Evolutionary conservation across 441 rosid genomes (phyloP), one percentile per base, ranked within the genome.

Genomic region (Melastoma candidum): DNA sequence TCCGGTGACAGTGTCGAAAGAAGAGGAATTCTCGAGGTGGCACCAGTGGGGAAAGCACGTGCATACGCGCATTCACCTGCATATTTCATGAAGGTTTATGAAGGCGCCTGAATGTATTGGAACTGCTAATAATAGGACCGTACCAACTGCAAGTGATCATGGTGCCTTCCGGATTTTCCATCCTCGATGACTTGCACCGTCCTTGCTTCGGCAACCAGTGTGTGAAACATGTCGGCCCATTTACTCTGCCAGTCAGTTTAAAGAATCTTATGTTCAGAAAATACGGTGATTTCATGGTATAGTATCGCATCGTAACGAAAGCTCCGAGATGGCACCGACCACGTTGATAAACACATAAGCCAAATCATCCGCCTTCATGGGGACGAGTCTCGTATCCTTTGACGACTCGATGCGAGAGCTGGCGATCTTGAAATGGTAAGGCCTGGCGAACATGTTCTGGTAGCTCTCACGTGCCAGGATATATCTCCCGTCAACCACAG

Each of bases 21-120:
- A 87, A 66, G 72, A 56, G 58, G 60, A 79, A 76, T 27, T 82
- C 86, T 29, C 96, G 68, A 25, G 77, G 56, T 17, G 90, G 69
- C 58, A 87, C 96, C 32, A 82, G 44, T 0, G 90, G 94, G 4
- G 96, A 87, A 36, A 81, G 74, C 26, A 81, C 77, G 14, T 85
- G 94, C 75, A 83, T 63, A 48, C 71, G 66, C 59, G 61, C 79
- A 54, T 70, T 55, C 74, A 88, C 71, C 96, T 87, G 58, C 51
- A 60, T 2, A 3, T 13, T 43, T 36, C 27, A 29, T 1, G 12
- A 12, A 10, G 26, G 64, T 26, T 25, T 10, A 2, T 39, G 9
- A 7, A 36, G n/a, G 13, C 13, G 24, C 41, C 41, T 12, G 25
- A 7, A 25, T 24, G 51, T 17, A 50, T 25, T 48, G 11, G 14